A percentile compares a stretch with the other conserved stretches of the same genome.
phyloP scores from a whole-genome alignment of 179 eudicot genomes.

The Actinidia arguta region DNA sequence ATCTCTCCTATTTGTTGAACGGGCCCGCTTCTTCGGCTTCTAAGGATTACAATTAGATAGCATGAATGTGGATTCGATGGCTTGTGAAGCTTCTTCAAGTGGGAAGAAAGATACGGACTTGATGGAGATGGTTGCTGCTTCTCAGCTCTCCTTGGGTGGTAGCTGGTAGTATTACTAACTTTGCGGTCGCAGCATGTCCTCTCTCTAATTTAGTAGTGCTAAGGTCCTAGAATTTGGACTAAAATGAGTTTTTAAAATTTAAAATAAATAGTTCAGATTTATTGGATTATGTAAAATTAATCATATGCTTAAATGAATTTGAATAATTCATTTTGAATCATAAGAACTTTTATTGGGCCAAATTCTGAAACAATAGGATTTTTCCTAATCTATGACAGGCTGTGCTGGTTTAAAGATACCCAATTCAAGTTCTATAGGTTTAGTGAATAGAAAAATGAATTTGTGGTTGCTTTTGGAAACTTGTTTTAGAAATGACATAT shows the following conservation, averaged over 20 bases:
- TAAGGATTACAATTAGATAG: slow-evolving; percentile 1
- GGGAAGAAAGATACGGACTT: slow-evolving; percentile 60
- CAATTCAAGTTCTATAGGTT: neutral
- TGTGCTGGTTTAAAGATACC: neutral
- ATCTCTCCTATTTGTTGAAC: slow-evolving; percentile 37
- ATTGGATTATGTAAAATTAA: no score
- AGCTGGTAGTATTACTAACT: neutral
- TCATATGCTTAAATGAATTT: no score
- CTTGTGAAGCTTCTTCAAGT: slow-evolving; percentile 3
- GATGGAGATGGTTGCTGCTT: slow-evolving; percentile 54
- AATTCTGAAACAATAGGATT: neutral
- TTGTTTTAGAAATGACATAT: slow-evolving; percentile 6
- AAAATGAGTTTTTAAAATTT: neutral
- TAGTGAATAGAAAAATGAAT: neutral
- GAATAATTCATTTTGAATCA: no score
- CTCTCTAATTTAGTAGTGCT: neutral
- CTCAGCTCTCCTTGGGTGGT: slow-evolving; percentile 26
- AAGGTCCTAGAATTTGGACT: neutral
- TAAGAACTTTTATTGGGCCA: no score
- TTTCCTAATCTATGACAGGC: neutral
- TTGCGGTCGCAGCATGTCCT: neutral
- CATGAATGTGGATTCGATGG: neutral
- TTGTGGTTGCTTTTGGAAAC: neutral
- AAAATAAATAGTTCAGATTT: neutral
- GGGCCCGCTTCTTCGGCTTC: slow-evolving; percentile 27